phyloP scores from a whole-genome alignment of 345 rosid species.

The Brassica rapa region DNA sequence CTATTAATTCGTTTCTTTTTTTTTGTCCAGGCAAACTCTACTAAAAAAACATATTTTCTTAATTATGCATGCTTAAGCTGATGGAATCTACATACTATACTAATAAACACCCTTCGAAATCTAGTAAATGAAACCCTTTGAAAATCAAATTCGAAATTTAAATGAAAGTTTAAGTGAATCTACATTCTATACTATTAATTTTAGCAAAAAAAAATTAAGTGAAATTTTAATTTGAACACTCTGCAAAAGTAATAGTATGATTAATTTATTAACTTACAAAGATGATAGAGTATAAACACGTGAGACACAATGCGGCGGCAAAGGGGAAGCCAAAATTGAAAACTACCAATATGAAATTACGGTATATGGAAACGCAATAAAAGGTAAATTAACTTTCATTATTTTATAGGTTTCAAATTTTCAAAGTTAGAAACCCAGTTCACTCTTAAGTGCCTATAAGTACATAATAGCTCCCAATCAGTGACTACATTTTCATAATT shows the following conservation, averaged over 20 bases:
- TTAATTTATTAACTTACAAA: constrained; percentile 10
- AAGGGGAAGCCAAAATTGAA: not conserved
- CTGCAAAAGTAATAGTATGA: not conserved
- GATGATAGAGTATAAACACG: not conserved
- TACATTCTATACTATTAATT: no score
- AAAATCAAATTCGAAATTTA: not conserved
- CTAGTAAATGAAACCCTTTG: not conserved
- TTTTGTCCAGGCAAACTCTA: not conserved
- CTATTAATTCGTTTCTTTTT: not conserved
- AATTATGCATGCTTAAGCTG: not conserved
- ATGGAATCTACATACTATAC: not conserved
- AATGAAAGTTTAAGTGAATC: no score
- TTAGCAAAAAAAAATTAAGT: no score
- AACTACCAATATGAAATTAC: not conserved
- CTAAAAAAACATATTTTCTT: not conserved
- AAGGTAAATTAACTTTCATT: no score
- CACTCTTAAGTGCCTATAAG: no score
- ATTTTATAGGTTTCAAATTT: no score
- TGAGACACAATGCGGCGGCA: not conserved
- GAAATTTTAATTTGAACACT: not conserved
- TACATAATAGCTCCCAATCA: no score
- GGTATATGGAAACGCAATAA: not conserved
- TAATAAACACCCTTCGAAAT: not conserved
- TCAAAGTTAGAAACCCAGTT: no score
- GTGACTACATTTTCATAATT: no score